Conservation (phyloP, 2,329 filamentous ascomycete species). For the Sclerotiophoma versabilis region DNA sequence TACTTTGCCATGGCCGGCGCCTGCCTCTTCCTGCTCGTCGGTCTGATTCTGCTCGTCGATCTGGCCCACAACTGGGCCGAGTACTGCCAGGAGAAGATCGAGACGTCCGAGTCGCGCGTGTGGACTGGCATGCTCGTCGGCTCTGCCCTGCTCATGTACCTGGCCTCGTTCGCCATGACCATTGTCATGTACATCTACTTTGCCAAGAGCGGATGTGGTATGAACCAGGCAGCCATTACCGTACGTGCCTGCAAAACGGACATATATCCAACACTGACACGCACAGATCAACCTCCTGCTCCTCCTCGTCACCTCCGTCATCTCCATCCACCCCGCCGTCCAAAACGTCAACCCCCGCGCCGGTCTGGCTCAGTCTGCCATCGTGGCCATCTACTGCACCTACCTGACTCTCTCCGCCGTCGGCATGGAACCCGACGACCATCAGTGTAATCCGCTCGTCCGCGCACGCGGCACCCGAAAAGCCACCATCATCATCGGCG, state of each 20-base stretch:
- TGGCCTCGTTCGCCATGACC: conserved; percentile 90
- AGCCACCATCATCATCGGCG: conserved; percentile 89
- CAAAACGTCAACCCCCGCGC: conserved; percentile 94
- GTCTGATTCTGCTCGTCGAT: conserved; percentile 90
- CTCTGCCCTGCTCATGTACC: conserved; percentile 92
- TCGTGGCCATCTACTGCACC: conserved; percentile 97
- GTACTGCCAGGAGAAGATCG: conserved; percentile 92
- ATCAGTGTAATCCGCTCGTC: conserved; percentile 90
- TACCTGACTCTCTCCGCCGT: conserved; percentile 98
- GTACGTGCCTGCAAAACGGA: conserved; percentile 47
- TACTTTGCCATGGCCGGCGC: conserved; percentile 88
- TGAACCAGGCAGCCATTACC: conserved; percentile 97
- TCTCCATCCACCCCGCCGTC: conserved; percentile 88
- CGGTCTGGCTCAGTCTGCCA: conserved; percentile 94
- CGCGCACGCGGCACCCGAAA: conserved; percentile 85
- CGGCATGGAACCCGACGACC: conserved; percentile 96
- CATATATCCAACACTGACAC: conserved; percentile 4
- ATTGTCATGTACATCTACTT: conserved; percentile 98
- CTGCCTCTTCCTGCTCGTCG: conserved; percentile 91
- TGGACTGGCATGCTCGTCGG: conserved; percentile 91
- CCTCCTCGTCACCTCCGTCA: conserved; percentile 77
- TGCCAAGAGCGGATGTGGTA: conserved; percentile 78
- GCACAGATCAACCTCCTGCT: conserved; percentile 79
- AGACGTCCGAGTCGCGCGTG: conserved; percentile 80
- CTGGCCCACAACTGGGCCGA: conserved; percentile 97